Evolutionary conservation across 2,329 filamentous ascomycete genomes (phyloP), one percentile per base, ranked within the genome.

Genomic region (Hirsutella thompsonii): DNA sequence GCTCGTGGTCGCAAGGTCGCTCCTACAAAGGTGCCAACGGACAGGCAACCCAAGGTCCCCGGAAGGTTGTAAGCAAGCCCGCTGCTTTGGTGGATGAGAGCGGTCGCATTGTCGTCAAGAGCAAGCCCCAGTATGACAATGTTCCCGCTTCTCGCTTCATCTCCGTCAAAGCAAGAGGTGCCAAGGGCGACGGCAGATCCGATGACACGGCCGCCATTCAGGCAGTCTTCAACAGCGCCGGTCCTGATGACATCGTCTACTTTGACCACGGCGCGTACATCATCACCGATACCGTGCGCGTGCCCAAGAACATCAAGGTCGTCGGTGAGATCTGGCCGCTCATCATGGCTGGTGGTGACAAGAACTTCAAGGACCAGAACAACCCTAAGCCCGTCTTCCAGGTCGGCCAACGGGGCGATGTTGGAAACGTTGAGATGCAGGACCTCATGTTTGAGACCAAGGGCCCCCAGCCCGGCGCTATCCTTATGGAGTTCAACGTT

Each of bases 401-500:
- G 59, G 72, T 96, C 43, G 90, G 90, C 37, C 64, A 84, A 54
- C 63, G 74, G 10, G 87, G 87, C 40, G 83, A 94, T 47, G 69
- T 73, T 36, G 90, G 89, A 47, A 70, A 71, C 20, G 83, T 94
- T 38, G 89, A 95, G 64, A 90, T 95, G 55, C 83, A 79, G 37
- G 90, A 95, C 55, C 63, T 94, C 45, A 79, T 94, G 52, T 82
- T 96, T 52, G 77, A 86, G 61, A 94, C 88, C 23, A 74, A 79
- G 49, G 90, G 90, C 4, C 69, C 88, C 3, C 81, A 86, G 46
- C 83, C 88, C 1, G 90, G 90, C 49, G 90, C 88, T 16, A 86
- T 94, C 54, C 74, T 95, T 56, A 79, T 95, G 66, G 76, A 95
- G 60, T 95, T 87, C 83, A 95, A 95, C 63, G 68, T 94, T 35